Base-by-base conservation (phyloP, 495 filamentous ascomycete genomes). In the Arthonia radiata region DNA sequence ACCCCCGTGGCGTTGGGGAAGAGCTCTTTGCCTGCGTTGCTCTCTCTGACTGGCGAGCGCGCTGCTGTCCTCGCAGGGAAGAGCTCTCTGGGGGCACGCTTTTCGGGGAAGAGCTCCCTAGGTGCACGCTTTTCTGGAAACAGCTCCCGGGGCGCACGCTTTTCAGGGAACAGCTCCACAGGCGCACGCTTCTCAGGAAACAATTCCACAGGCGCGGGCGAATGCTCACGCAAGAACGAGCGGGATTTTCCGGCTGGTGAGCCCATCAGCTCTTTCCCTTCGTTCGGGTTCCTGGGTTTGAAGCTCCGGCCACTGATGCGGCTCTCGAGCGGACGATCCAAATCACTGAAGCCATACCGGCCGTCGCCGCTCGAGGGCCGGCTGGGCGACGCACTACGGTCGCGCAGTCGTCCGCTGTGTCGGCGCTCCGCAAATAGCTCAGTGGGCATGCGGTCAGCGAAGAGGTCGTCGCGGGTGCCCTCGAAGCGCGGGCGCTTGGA, bases 301-400 rank as follows among this genome's bases (percentile, higher is more conserved):
- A 15, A 17, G 15, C 23, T 15, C 31, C 36, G 11, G 37, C 30
- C 14, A 48, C 34, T 10, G 56, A 54, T 4, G 58, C 56, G 0
- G 52, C 25, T 53, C 48, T n/a, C 37, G n/a, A n/a, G n/a, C n/a
- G n/a, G n/a, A n/a, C n/a, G n/a, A n/a, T n/a, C n/a, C n/a, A n/a
- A n/a, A n/a, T n/a, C n/a, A n/a, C n/a, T n/a, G 39, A 61, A 59
- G 9, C 48, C 47, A 16, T 53, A 50, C 12, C 57, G 54, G 9
- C 60, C 60, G 35, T 71, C 63, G n/a, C 61, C 58, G 29, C 70
- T 64, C 13, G n/a, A n/a, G n/a, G n/a, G n/a, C n/a, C 68, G 56
- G 2, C 45, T 46, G 3, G 81, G 81, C 3, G 80, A 91, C 9
- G 74, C 71, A 42, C 69, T 76, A 31, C 54, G 63, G 33, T 72